These are phyloP conservation scores for Hansenula lynferdii DNA, from an alignment of 1,139 yeast genomes.

Conservation along the genomic window DNA sequence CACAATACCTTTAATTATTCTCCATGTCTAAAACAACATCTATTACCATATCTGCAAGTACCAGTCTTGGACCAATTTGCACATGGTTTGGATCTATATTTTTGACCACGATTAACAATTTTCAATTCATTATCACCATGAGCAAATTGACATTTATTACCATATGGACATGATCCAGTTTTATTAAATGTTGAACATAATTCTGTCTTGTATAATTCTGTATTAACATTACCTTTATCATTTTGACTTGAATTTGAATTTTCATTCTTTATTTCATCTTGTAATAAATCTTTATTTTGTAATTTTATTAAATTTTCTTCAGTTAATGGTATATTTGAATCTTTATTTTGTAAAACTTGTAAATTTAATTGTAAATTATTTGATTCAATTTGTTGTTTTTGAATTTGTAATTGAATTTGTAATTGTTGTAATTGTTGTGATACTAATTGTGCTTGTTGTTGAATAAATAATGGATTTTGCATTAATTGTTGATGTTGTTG, in stretches of 20 bases:
- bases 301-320: conserved; percentile 19
- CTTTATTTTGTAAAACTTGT: not conserved
- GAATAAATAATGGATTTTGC: conserved; percentile 15
- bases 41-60: conserved; percentile 79
- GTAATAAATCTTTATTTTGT: no score
- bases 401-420: conserved; percentile 15
- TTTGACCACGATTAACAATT: conserved; percentile 67
- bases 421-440: conserved; percentile 19
- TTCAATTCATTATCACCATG: conserved; percentile 82
- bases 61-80: conserved; percentile 84
- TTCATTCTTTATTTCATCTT: no score
- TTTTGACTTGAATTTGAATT: conserved; percentile 8
- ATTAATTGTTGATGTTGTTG: conserved; percentile 13
- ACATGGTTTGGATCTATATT: conserved; percentile 91
- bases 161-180: conserved; percentile 79
- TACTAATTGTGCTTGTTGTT: conserved; percentile 18
- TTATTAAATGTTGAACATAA: conserved; percentile 76
- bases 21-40: conserved; percentile 90
- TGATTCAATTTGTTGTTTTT: conserved; percentile 13
- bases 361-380: not conserved
- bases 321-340: conserved; percentile 12
- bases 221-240: conserved; percentile 43
- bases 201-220: conserved; percentile 84
- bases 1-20: conserved; percentile 16
- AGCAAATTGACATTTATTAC: conserved; percentile 90